A percentile compares a stretch with the other conserved stretches of the same genome.
phyloP scores from a whole-genome alignment of 2,329 filamentous ascomycete species.

The Elsinoe batatas region DNA sequence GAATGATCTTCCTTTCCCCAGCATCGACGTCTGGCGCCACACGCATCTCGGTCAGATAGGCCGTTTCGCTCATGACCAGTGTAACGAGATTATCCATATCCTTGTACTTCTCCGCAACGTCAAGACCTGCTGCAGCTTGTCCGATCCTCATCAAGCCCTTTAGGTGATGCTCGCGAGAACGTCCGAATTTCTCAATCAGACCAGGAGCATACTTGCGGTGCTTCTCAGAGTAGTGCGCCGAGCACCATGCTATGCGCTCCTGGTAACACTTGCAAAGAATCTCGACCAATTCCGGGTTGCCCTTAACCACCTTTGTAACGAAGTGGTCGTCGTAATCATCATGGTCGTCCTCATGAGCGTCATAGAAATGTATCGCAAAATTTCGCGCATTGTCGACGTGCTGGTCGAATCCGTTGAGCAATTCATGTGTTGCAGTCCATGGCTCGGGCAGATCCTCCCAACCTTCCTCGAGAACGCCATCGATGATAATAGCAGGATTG shows the following conservation, averaged over 20 bases:
- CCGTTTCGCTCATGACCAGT: constrained; percentile 36
- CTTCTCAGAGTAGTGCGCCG: constrained; percentile 42
- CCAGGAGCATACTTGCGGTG: constrained; percentile 39
- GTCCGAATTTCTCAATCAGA: constrained; percentile 35
- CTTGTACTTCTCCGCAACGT: constrained; percentile 51
- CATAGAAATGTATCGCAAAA: constrained; percentile 30
- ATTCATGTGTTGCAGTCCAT: constrained; percentile 64
- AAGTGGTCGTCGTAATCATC: constrained; percentile 27
- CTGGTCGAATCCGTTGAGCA: constrained; percentile 30
- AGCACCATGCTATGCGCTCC: constrained; percentile 51
- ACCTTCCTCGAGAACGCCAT: constrained; percentile 40
- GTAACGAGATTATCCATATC: constrained; percentile 55
- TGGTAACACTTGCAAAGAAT: constrained; percentile 48
- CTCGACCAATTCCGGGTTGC: constrained; percentile 46
- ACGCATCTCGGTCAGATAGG: constrained; percentile 29
- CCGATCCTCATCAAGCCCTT: constrained; percentile 39
- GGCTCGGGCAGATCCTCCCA: constrained; percentile 59
- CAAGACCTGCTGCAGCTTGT: constrained; percentile 48
- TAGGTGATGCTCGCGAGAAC: constrained; percentile 34
- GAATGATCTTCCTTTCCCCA: constrained; percentile 29
- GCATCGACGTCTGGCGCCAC: constrained; percentile 26
- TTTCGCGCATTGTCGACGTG: constrained; percentile 35
- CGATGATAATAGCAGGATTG: constrained; percentile 49
- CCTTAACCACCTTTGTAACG: constrained; percentile 40
- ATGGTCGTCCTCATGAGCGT: constrained; percentile 22